phyloP scores from a whole-genome alignment of 106 monocot species.

The Phalaenopsis aphrodite region DNA sequence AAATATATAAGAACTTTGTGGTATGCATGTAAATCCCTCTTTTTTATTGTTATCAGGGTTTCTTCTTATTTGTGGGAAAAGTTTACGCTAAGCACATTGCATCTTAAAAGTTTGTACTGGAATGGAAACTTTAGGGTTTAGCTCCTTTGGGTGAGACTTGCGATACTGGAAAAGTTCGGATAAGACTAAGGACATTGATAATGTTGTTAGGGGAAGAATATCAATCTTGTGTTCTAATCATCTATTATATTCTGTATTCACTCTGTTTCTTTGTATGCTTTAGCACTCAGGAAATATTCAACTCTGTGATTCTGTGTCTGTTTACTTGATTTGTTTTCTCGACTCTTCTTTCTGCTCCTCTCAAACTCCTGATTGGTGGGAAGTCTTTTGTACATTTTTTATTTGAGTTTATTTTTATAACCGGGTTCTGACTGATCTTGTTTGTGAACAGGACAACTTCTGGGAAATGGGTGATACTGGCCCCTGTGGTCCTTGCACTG shows the following conservation, averaged over 20 bases:
- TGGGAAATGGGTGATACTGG: slow-evolving; percentile 99
- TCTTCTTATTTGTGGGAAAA: not conserved
- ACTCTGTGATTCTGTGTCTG: not conserved
- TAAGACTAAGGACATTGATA: not conserved
- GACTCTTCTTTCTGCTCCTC: not conserved
- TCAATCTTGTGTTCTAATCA: not conserved
- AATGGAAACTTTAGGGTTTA: not conserved
- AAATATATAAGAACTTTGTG: no score
- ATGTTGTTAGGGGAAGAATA: not conserved
- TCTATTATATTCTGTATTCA: not conserved
- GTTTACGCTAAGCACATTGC: not conserved
- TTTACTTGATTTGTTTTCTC: not conserved
- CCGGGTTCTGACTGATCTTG: not conserved
- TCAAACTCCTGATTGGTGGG: not conserved
- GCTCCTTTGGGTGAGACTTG: not conserved
- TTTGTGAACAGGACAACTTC: slow-evolving; percentile 73
- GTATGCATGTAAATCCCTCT: no score
- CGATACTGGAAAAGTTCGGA: not conserved
- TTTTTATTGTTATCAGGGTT: not conserved
- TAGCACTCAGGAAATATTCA: not conserved
- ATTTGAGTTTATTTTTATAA: not conserved
- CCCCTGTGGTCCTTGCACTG: slow-evolving; percentile 94
- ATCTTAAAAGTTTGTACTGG: not conserved
- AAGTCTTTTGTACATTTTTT: not conserved
- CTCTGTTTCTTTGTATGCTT: not conserved